These are phyloP conservation scores for Rhododendron ferrugineum DNA, from an alignment of 148 eudicot species.

Conservation along the genomic window DNA sequence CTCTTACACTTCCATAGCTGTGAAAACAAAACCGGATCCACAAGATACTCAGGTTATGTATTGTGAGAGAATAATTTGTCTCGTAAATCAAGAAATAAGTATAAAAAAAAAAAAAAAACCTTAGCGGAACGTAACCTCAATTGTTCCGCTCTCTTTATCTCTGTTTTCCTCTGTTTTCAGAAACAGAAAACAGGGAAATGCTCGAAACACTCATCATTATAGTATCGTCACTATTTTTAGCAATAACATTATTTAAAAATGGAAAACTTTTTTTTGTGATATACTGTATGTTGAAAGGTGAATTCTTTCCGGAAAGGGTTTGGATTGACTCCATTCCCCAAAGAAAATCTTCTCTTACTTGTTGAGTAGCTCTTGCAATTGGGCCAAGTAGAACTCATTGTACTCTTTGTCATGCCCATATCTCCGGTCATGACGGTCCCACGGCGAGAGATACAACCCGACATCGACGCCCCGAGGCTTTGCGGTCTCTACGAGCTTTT, in stretches of 20 bases:
- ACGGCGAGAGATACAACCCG: conserved; percentile 84
- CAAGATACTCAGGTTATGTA: no score
- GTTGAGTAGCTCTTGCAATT: conserved; percentile 78
- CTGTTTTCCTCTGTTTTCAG: not conserved
- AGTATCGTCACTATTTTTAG: not conserved
- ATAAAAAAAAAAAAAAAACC: no score
- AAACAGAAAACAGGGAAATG: not conserved
- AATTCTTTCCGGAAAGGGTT: no score
- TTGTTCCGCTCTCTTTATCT: no score
- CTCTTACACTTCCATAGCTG: conserved; percentile 71
- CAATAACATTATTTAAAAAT: not conserved
- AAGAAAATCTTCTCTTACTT: conserved; percentile 28
- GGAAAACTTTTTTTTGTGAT: not conserved
- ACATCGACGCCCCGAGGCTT: conserved; percentile 54
- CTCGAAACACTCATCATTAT: not conserved
- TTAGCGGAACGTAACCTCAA: no score
- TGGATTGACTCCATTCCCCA: no score
- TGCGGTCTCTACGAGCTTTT: conserved; percentile 52
- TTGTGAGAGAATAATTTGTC: no score
- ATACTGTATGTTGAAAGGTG: no score
- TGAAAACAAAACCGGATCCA: not conserved
- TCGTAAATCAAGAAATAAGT: no score
- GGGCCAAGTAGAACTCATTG: conserved; percentile 85
- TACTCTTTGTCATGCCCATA: conserved; percentile 59
- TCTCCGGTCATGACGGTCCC: conserved; percentile 85